phyloP scores from a whole-genome alignment of 2,329 filamentous ascomycete genomes.

The Emergomyces orientalis region DNA sequence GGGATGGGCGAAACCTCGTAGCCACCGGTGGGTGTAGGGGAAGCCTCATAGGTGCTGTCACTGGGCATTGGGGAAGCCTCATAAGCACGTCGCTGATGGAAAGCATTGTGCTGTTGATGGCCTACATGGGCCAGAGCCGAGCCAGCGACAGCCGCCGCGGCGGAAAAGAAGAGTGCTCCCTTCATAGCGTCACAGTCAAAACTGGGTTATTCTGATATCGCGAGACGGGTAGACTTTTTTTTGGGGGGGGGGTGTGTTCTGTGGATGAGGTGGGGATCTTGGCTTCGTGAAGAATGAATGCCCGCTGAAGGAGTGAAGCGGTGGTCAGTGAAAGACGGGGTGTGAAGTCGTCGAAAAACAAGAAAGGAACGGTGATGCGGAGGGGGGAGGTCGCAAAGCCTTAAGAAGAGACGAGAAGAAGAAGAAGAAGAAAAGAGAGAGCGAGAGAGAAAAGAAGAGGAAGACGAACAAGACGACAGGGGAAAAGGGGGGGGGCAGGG shows the following conservation, averaged over 20 bases:
- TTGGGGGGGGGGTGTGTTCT: too few species aligned
- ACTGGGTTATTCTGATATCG: conserved; percentile 9
- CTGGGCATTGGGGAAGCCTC: conserved; percentile 18
- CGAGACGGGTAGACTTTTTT: conserved; percentile 7
- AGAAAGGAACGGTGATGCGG: conserved; percentile 3
- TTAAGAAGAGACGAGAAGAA: conserved; percentile 6
- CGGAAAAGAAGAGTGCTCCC: conserved; percentile 57
- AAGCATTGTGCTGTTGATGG: conserved; percentile 43
- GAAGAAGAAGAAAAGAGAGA: conserved; percentile 5
- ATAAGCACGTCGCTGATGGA: conserved; percentile 50
- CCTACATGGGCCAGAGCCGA: conserved; percentile 49
- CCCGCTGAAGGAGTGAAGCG: conserved; percentile 62
- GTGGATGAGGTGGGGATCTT: neutral
- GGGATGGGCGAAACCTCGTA: neutral
- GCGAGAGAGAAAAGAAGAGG: conserved; percentile 9
- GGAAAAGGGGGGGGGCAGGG: conserved; percentile 11
- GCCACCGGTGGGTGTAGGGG: neutral
- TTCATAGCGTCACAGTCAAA: conserved; percentile 55
- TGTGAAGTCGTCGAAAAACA: neutral
- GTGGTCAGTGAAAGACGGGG: conserved; percentile 18
- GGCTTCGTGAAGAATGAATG: conserved; percentile 49
- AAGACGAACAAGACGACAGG: conserved; percentile 1
- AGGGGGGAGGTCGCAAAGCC: conserved; percentile 9
- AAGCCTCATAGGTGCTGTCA: neutral
- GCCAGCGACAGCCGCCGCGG: conserved; percentile 44